Evolutionary conservation across 768 basidiomycete species (phyloP).

Genomic region (Boletellus sp.): DNA sequence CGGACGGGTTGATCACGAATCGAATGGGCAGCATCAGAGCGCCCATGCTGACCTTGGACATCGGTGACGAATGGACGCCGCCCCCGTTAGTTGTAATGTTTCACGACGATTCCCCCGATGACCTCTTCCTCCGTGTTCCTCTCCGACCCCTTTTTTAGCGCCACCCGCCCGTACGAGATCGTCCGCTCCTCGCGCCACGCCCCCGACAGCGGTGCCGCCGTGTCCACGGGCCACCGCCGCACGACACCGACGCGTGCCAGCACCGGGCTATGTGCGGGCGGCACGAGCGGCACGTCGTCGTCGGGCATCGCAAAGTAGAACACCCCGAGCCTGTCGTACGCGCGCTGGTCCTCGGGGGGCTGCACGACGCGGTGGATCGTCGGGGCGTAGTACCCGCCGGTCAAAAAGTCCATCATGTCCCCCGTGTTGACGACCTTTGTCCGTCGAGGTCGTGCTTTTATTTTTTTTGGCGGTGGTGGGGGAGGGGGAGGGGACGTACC

Average conservation of each 20-base stretch:
- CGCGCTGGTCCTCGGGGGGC: conserved; percentile 51
- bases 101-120: conserved; percentile 51
- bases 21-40: too few species aligned
- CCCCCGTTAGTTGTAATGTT: conserved; percentile 47
- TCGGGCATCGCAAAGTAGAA: conserved; percentile 56
- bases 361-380: conserved; percentile 61
- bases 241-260: conserved; percentile 42
- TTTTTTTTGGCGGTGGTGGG: background rate
- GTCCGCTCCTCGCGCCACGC: conserved; percentile 50
- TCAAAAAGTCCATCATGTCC: conserved; percentile 55
- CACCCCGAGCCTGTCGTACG: conserved; percentile 46
- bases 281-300: conserved; percentile 45
- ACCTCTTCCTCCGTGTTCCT: conserved; percentile 52
- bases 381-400: conserved; percentile 53
- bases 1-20: too few species aligned
- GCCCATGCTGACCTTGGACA: too few species aligned
- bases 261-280: conserved; percentile 45
- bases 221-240: conserved; percentile 32
- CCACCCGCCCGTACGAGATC: conserved; percentile 46
- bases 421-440: conserved; percentile 55
- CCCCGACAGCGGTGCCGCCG: conserved; percentile 45
- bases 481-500: conserved; percentile 27
- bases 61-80: too few species aligned
- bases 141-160: conserved; percentile 37
- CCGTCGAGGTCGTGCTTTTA: too few species aligned